These are phyloP conservation scores for Quercus phellos DNA, from an alignment of 331 rosid species.

Conservation along the genomic window DNA sequence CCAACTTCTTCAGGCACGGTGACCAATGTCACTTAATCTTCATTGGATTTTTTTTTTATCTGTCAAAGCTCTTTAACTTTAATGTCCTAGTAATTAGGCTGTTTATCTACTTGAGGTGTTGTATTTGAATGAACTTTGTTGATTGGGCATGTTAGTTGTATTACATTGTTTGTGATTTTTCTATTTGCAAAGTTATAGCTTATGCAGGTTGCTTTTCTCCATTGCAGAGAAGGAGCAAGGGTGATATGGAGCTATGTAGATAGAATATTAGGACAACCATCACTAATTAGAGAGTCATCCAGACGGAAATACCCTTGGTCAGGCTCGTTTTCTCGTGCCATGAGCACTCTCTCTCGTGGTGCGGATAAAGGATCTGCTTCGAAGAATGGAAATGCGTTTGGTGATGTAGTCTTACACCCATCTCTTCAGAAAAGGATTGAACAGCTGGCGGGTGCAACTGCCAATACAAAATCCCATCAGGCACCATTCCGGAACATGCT, in stretches of 20 bases:
- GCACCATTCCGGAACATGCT: conserved; percentile 97
- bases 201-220: conserved; percentile 14
- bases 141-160: background rate
- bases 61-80: background rate
- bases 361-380: conserved; percentile 33
- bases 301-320: conserved; percentile 97
- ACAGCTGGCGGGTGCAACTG: conserved; percentile 86
- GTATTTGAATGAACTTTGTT: background rate
- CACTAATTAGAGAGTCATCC: conserved; percentile 89
- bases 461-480: conserved; percentile 91
- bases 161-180: conserved; percentile 4
- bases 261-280: conserved; percentile 95
- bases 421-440: conserved; percentile 73
- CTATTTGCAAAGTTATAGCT: conserved; percentile 4
- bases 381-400: conserved; percentile 62
- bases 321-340: conserved; percentile 59
- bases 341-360: conserved; percentile 37
- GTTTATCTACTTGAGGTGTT: background rate
- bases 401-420: conserved; percentile 88
- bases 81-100: background rate
- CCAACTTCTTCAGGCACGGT: background rate
- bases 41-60: background rate
- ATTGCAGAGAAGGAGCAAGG: conserved; percentile 87
- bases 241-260: conserved; percentile 98
- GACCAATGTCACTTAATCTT: background rate